These are phyloP conservation scores for Ramaria sp. DNA, from an alignment of 768 basidiomycete genomes.

Conservation along the genomic window DNA sequence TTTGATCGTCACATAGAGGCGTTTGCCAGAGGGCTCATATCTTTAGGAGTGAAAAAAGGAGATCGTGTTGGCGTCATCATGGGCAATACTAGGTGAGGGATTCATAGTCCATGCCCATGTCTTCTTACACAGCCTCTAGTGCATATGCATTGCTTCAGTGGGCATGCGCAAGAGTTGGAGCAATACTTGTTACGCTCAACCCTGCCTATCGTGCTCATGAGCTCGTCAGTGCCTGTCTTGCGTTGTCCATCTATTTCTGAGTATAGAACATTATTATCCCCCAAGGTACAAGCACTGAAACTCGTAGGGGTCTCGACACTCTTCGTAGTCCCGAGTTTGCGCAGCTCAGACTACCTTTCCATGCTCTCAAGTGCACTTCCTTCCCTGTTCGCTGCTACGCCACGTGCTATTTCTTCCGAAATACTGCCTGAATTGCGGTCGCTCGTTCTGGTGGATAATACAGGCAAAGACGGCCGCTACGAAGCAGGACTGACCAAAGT, in stretches of 20 bases:
- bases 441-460: slow-evolving; percentile 58
- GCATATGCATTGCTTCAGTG: slow-evolving; percentile 75
- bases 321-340: slow-evolving; percentile 60
- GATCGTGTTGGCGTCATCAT: slow-evolving; percentile 73
- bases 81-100: slow-evolving; percentile 79
- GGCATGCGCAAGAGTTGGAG: slow-evolving; percentile 81
- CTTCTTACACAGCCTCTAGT: slow-evolving; percentile 23
- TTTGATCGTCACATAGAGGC: slow-evolving; percentile 57
- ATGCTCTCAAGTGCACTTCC: slow-evolving; percentile 50
- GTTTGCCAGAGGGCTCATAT: slow-evolving; percentile 57
- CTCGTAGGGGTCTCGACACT: slow-evolving; percentile 59
- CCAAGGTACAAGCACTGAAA: slow-evolving; percentile 48
- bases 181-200: slow-evolving; percentile 72
- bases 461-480: slow-evolving; percentile 29
- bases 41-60: slow-evolving; percentile 60
- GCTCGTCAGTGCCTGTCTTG: slow-evolving; percentile 36
- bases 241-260: neutral
- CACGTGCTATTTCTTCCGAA: slow-evolving; percentile 47
- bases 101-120: neutral
- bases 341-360: slow-evolving; percentile 50
- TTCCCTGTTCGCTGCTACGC: slow-evolving; percentile 34
- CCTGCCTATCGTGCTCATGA: slow-evolving; percentile 68
- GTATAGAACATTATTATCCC: slow-evolving; percentile 2
- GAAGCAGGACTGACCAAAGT: slow-evolving; percentile 29
- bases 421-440: slow-evolving; percentile 51